phyloP scores from a whole-genome alignment of 139 green algal species.

The Chlamydomonas sp. region DNA sequence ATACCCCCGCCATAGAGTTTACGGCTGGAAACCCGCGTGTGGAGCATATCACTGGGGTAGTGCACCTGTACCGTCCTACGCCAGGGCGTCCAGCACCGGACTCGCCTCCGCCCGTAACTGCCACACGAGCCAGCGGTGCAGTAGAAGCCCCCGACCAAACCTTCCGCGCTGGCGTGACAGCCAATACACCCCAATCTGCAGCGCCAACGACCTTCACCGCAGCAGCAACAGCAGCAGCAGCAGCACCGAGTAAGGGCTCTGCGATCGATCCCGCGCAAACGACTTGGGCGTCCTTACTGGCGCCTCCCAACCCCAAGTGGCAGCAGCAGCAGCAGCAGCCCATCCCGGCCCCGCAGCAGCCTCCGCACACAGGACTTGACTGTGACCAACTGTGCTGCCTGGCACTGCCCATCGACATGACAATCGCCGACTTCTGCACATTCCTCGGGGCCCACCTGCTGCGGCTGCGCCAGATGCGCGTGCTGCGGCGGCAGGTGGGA shows the following conservation, averaged over 20 bases:
- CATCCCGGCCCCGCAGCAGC: not conserved
- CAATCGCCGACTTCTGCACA: constrained; percentile 89
- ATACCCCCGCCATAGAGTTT: constrained; percentile 63
- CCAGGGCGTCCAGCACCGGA: not conserved
- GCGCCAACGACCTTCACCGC: not conserved
- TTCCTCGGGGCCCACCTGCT: constrained; percentile 86
- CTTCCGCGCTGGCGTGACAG: not conserved
- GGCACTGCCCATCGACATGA: constrained; percentile 88
- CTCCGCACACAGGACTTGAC: constrained; percentile 5
- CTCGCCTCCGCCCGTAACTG: not conserved
- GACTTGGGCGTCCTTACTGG: too few relatives aligned
- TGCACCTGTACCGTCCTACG: constrained; percentile 82
- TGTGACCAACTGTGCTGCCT: constrained; percentile 80
- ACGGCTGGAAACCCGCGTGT: constrained; percentile 89
- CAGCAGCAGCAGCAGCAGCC: too few relatives aligned
- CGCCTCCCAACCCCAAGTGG: too few relatives aligned
- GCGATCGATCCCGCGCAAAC: too few relatives aligned
- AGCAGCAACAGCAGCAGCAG: not conserved
- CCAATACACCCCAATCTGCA: too few relatives aligned
- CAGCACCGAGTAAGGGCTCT: not conserved
- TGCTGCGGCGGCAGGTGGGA: constrained; percentile 78
- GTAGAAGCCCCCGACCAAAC: too few relatives aligned
- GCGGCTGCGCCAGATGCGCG: constrained; percentile 70
- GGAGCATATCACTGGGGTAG: constrained; percentile 86
- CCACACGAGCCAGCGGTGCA: not conserved